Conservation (phyloP, 352 stramenopile genomes). For the Phytophthora colocasiae region DNA sequence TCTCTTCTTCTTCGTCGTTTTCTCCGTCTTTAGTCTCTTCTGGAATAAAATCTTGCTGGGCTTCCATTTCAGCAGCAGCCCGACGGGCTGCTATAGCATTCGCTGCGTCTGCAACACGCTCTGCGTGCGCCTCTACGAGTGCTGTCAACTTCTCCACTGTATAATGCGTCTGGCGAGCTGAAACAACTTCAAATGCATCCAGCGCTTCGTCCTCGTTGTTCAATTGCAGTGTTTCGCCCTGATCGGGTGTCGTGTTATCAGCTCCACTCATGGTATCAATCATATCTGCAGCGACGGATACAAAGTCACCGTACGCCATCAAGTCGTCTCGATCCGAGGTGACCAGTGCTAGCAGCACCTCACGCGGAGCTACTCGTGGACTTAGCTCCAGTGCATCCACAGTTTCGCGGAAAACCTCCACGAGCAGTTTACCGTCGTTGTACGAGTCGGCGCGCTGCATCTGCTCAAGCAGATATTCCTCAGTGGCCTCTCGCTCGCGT, state of each 20-base stretch:
- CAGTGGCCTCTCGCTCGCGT: constrained; percentile 48
- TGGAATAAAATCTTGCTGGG: constrained; percentile 13
- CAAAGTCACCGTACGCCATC: constrained; percentile 60
- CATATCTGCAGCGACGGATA: constrained; percentile 56
- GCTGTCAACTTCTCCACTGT: constrained; percentile 51
- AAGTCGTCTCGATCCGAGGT: constrained; percentile 63
- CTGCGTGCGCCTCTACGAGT: constrained; percentile 45
- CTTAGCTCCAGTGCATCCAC: constrained; percentile 49
- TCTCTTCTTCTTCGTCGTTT: constrained; percentile 20
- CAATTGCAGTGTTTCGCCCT: constrained; percentile 5
- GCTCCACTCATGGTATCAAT: constrained; percentile 49
- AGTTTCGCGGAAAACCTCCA: constrained; percentile 54
- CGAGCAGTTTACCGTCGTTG: constrained; percentile 64
- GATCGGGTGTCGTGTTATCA: constrained; percentile 3
- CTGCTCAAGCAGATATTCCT: constrained; percentile 66
- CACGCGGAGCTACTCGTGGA: constrained; percentile 29
- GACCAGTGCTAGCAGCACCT: constrained; percentile 65
- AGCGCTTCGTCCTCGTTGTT: constrained; percentile 25
- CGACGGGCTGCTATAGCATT: constrained; percentile 23
- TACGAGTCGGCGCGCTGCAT: constrained; percentile 72
- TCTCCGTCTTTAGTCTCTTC: constrained; percentile 33
- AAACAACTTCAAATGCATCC: constrained; percentile 42
- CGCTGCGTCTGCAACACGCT: constrained; percentile 21
- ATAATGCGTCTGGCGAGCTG: constrained; percentile 42
- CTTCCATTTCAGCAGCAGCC: constrained; percentile 21